Conservation (phyloP, 2,329 filamentous ascomycete genomes). For the Colletotrichum magnum region DNA sequence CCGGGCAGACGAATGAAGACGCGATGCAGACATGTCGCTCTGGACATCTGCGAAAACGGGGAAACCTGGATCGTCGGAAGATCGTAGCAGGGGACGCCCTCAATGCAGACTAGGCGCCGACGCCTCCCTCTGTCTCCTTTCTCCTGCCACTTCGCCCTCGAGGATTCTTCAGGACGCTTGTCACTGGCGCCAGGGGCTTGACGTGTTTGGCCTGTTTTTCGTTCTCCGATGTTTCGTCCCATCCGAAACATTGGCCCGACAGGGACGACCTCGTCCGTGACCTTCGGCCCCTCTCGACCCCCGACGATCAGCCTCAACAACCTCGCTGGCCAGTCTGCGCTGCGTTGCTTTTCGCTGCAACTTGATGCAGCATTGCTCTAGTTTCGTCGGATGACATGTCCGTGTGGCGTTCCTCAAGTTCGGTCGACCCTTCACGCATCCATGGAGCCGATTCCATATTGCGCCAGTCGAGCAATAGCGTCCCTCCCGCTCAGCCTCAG, state of each 20-base stretch:
- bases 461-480: background rate
- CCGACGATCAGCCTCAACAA: slow-evolving; percentile 25
- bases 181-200: slow-evolving; percentile 7
- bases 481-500: slow-evolving; percentile 28
- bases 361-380: slow-evolving; percentile 17
- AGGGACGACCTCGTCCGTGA: slow-evolving; percentile 34
- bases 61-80: slow-evolving; percentile 41
- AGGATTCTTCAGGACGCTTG: slow-evolving; percentile 5
- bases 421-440: background rate
- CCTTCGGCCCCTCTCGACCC: background rate
- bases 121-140: background rate
- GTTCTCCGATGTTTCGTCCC: slow-evolving; percentile 35
- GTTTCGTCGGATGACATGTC: slow-evolving; percentile 1
- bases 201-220: slow-evolving; percentile 21
- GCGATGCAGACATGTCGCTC: background rate
- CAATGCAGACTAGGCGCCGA: background rate
- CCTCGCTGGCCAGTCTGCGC: slow-evolving; percentile 42
- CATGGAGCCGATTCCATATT: background rate
- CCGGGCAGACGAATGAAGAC: slow-evolving; percentile 28
- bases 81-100: slow-evolving; percentile 15
- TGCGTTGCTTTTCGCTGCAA: slow-evolving; percentile 4
- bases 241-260: slow-evolving; percentile 45
- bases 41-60: slow-evolving; percentile 35
- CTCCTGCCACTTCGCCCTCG: background rate
- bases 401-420: slow-evolving; percentile 10